These are phyloP conservation scores for Picochlorum sp. DNA, from an alignment of 139 green algal genomes.

Conservation along the genomic window DNA sequence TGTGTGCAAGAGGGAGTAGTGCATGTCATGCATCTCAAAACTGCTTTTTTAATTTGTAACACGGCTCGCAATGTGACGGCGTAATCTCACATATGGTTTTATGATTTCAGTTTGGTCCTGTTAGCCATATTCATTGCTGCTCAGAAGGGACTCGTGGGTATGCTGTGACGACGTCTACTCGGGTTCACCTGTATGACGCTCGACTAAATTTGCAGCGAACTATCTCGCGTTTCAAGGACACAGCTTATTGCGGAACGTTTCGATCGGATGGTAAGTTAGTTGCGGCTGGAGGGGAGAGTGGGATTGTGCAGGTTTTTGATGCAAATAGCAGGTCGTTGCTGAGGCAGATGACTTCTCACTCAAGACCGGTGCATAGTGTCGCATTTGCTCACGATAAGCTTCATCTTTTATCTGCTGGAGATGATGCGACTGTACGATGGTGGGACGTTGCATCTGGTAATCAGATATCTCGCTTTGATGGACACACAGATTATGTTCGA, in stretches of 20 bases:
- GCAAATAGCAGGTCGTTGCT: conserved; percentile 60
- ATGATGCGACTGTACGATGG: conserved; percentile 71
- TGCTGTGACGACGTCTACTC: conserved; percentile 71
- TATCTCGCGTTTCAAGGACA: conserved; percentile 81
- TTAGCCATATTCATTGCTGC: conserved; percentile 77
- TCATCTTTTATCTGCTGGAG: conserved; percentile 74
- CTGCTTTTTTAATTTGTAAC: no score
- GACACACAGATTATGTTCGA: conserved; percentile 85
- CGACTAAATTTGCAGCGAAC: conserved; percentile 28
- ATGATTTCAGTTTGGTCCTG: conserved; percentile 55
- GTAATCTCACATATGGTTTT: neutral
- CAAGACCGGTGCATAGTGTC: conserved; percentile 54
- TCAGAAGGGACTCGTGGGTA: conserved; percentile 58
- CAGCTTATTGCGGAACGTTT: conserved; percentile 73
- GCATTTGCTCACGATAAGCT: conserved; percentile 53
- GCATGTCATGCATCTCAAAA: no score
- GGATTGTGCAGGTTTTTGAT: conserved; percentile 88
- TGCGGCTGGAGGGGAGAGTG: conserved; percentile 72
- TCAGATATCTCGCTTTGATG: conserved; percentile 40
- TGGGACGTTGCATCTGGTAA: conserved; percentile 69
- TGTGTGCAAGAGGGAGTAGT: no score
- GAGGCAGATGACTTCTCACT: conserved; percentile 79
- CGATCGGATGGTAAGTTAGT: conserved; percentile 74
- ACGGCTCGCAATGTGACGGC: no score
- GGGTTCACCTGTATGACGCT: conserved; percentile 61